These are phyloP conservation scores for Gossypium anomalum DNA, from an alignment of 345 rosid genomes.

Conservation along the genomic window DNA sequence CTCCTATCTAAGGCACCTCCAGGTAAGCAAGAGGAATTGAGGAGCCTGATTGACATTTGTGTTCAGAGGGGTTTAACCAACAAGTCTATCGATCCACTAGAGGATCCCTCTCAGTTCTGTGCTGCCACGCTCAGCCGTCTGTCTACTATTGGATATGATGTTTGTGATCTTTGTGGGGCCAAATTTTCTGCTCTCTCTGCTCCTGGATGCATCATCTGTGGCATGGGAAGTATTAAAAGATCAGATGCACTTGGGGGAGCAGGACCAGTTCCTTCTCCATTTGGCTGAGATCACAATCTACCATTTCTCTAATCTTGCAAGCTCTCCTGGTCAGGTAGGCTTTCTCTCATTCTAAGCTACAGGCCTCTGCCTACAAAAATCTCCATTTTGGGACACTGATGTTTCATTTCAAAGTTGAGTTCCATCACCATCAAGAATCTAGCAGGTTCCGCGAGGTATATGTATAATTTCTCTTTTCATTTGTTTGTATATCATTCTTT, in stretches of 20 bases:
- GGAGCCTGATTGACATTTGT: constrained; percentile 86
- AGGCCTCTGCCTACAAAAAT: background rate
- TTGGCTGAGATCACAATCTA: constrained; percentile 45
- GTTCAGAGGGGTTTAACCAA: constrained; percentile 80
- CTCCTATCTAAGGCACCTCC: constrained; percentile 94
- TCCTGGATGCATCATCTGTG: constrained; percentile 94
- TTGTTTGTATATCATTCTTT: constrained; percentile 21
- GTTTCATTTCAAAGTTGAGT: background rate
- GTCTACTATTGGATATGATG: constrained; percentile 94
- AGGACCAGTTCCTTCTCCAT: constrained; percentile 66
- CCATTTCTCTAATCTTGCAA: background rate
- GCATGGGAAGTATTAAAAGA: constrained; percentile 93
- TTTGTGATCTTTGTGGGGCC: constrained; percentile 93
- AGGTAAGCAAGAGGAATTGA: constrained; percentile 83
- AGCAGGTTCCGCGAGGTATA: constrained; percentile 16
- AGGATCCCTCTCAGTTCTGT: constrained; percentile 96
- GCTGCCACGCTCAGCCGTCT: constrained; percentile 92
- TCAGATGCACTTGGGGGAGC: constrained; percentile 85
- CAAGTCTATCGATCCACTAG: constrained; percentile 91
- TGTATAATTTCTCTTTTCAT: constrained; percentile 18
- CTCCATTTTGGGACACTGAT: background rate
- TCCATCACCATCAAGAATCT: background rate
- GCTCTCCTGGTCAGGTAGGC: background rate
- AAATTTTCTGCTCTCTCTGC: constrained; percentile 87
- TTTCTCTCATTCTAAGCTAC: background rate